phyloP scores from a whole-genome alignment of 73 alveolate genomes.

The Symbiodinium pilosum region DNA sequence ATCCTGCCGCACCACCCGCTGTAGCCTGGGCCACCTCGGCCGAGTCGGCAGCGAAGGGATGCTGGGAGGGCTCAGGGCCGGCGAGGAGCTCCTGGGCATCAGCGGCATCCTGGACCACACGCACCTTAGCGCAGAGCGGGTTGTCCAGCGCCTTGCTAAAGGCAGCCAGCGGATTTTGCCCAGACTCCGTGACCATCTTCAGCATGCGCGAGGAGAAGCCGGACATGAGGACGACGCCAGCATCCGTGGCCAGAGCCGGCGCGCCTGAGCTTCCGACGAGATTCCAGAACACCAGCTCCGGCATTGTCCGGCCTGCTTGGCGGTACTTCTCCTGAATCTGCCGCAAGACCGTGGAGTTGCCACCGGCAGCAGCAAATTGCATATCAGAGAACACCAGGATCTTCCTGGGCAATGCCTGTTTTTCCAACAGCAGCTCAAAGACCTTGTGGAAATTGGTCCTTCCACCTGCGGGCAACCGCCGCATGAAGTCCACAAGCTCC shows the following conservation, averaged over 20 bases:
- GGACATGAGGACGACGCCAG: constrained; percentile 46
- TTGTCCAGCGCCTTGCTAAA: constrained; percentile 37
- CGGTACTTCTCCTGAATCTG: constrained; percentile 14
- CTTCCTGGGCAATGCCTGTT: neutral
- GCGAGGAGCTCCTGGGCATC: constrained; percentile 23
- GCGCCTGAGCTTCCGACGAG: neutral
- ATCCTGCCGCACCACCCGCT: neutral
- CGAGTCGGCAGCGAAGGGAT: neutral
- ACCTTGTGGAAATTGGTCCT: constrained; percentile 66
- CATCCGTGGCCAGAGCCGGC: constrained; percentile 50
- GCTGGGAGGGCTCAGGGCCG: neutral
- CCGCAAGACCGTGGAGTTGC: constrained; percentile 15
- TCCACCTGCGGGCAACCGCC: neutral
- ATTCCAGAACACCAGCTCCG: constrained; percentile 64
- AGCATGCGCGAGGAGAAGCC: constrained; percentile 52
- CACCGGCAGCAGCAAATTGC: constrained; percentile 45
- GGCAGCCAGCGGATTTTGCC: constrained; percentile 23
- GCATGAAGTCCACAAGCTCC: neutral
- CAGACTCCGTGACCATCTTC: constrained; percentile 13
- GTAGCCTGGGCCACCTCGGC: neutral
- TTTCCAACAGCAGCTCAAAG: neutral
- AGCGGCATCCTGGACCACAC: neutral
- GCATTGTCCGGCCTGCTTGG: constrained; percentile 3
- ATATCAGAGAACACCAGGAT: constrained; percentile 51
- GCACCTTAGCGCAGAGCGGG: constrained; percentile 22